phyloP scores from a whole-genome alignment of 2,329 filamentous ascomycete genomes.

The Hypoxylon sp. region DNA sequence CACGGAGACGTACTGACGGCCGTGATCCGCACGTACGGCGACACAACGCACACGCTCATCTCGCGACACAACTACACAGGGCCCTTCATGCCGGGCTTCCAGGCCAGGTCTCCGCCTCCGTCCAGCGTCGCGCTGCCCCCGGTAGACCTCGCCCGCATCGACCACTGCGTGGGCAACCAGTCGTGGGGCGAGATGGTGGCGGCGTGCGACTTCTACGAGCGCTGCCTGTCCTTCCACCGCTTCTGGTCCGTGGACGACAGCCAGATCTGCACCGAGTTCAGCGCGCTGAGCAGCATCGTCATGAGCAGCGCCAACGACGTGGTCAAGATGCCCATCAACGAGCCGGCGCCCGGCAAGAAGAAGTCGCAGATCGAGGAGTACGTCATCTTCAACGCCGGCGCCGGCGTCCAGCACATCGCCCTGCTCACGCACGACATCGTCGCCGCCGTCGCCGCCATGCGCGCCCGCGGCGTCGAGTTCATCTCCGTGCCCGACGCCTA shows the following conservation, averaged over 20 bases:
- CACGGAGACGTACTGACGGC: conserved; percentile 78
- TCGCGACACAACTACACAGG: conserved; percentile 78
- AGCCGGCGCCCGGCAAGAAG: conserved; percentile 90
- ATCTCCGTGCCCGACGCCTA: conserved; percentile 90
- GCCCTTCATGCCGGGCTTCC: conserved; percentile 86
- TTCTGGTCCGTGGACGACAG: conserved; percentile 98
- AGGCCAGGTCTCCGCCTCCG: conserved; percentile 61
- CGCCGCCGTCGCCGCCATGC: conserved; percentile 78
- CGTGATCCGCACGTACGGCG: conserved; percentile 90
- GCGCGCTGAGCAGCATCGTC: conserved; percentile 87
- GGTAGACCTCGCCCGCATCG: conserved; percentile 79
- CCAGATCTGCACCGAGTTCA: conserved; percentile 93
- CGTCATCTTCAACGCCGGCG: conserved; percentile 88
- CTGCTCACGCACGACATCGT: conserved; percentile 87
- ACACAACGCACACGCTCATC: conserved; percentile 94
- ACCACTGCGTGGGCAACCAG: conserved; percentile 98
- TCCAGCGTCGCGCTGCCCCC: conserved; percentile 65
- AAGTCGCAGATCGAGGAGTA: conserved; percentile 96
- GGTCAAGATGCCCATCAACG: conserved; percentile 99
- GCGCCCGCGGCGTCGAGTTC: conserved; percentile 91
- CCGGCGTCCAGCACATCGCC: conserved; percentile 94
- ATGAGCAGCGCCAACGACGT: conserved; percentile 87
- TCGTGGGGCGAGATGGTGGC: conserved; percentile 89
- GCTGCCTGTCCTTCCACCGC: conserved; percentile 90
- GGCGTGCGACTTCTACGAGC: conserved; percentile 82